Evolutionary conservation across 1,139 yeast genomes (phyloP), one percentile per base, ranked within the genome.

Genomic region (Casaregolazyma lundiana): DNA sequence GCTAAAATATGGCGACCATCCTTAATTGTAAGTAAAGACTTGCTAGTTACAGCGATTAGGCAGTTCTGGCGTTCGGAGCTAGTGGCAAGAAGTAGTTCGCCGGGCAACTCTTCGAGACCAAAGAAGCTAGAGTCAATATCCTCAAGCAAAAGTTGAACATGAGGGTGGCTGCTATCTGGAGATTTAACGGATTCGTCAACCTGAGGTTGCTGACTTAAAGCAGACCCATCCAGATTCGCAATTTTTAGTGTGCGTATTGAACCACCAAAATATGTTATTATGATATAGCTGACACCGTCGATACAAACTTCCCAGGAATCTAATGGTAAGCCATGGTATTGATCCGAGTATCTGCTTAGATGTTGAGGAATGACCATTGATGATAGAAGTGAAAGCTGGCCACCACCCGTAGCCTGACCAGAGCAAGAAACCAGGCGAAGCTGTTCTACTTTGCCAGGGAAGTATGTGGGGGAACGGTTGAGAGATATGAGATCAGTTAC

Each of bases 261-360:
- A 19, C 36, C 36, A 19, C 43, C 43, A n/a, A 40, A 18, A 8
- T 40, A 40, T 3, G 21, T 30, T n/a, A 20, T 13, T n/a, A 40
- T 29, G 19, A 40, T 19, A 20, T 21, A 40, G 9, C 11, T 15
- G 13, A 24, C 7, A 13, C 26, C 22, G 11, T 16, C 22, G 18
- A 18, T 20, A 4, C 21, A 13, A n/a, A 40, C 26, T 6, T 30
- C 32, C 35, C 35, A 40, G 19, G 34, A 6, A 8, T 24, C 29
- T 9, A 20, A 22, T 7, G 43, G 43, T 7, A 40, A 9, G 9
- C 30, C 26, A 8, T 30, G 21, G 3, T 24, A 13, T 6, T 22
- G 19, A 32, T 40, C 43, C 7, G 13, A 17, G 9, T 30, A 40
- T 13, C 21, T 17, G 7, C 30, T 19, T 22, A 32, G n/a, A 2